phyloP scores from a whole-genome alignment of 2,329 filamentous ascomycete species.

The Diplodia sapinea region DNA sequence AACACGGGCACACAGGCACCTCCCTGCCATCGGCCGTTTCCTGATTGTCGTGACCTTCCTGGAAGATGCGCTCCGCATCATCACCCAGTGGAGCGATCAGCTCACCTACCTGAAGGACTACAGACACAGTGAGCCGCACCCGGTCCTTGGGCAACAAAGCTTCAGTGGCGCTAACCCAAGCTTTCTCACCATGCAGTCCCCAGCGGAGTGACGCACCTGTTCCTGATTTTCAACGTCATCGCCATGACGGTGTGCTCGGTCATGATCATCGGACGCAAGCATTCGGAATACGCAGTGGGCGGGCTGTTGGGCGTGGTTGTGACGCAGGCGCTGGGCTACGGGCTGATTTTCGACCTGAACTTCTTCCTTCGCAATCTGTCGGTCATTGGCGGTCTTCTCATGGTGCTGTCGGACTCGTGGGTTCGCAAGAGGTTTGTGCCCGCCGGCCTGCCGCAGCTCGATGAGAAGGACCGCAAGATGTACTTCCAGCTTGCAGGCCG shows the following conservation, averaged over 20 bases:
- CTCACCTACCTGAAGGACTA: slow-evolving; percentile 91
- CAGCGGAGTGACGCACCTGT: slow-evolving; percentile 84
- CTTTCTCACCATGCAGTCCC: slow-evolving; percentile 67
- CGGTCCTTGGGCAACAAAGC: slow-evolving; percentile 19
- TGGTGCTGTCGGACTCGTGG: slow-evolving; percentile 98
- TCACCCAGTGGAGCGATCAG: slow-evolving; percentile 98
- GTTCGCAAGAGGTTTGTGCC: slow-evolving; percentile 97
- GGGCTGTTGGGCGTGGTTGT: slow-evolving; percentile 91
- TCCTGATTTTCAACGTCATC: slow-evolving; percentile 88
- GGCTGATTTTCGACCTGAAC: slow-evolving; percentile 98
- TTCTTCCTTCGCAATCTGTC: slow-evolving; percentile 99
- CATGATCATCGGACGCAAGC: slow-evolving; percentile 88
- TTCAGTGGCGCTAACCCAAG: slow-evolving; percentile 28
- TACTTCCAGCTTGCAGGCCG: slow-evolving; percentile 98
- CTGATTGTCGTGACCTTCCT: slow-evolving; percentile 98
- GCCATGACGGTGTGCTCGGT: slow-evolving; percentile 82
- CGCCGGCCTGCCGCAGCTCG: slow-evolving; percentile 87
- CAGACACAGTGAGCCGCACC: slow-evolving; percentile 75
- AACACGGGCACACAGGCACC: slow-evolving; percentile 66
- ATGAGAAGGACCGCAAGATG: slow-evolving; percentile 99
- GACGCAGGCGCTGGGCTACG: slow-evolving; percentile 93
- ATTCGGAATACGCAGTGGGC: slow-evolving; percentile 89
- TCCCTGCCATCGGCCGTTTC: slow-evolving; percentile 94
- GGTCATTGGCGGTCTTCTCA: slow-evolving; percentile 94
- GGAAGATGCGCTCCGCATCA: slow-evolving; percentile 92